phyloP scores from a whole-genome alignment of 2,329 filamentous ascomycete genomes.

The Stagonosporopsis tanaceti region DNA sequence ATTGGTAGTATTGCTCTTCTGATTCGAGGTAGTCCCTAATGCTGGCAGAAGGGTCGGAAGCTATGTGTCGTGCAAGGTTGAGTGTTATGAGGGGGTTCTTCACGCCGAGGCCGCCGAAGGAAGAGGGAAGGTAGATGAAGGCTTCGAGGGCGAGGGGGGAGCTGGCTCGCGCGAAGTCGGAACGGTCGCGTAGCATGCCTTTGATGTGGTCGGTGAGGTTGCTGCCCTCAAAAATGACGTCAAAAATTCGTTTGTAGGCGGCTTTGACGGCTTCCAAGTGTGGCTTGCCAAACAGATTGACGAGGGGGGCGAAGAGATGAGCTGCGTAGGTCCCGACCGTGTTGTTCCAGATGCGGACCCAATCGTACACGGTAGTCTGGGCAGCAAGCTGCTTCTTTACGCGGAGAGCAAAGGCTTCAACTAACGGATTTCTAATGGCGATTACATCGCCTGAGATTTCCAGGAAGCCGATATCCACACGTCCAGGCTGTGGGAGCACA shows the following conservation, averaged over 20 bases:
- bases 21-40: slow-evolving; percentile 24
- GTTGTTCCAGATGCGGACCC: slow-evolving; percentile 41
- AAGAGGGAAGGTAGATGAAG: slow-evolving; percentile 36
- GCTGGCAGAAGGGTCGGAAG: slow-evolving; percentile 7
- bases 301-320: slow-evolving; percentile 39
- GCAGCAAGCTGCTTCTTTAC: slow-evolving; percentile 33
- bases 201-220: slow-evolving; percentile 34
- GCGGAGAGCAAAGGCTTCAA: slow-evolving; percentile 26
- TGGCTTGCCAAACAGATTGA: slow-evolving; percentile 34
- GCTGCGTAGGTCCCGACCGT: slow-evolving; percentile 34
- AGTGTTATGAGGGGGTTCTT: slow-evolving; percentile 39
- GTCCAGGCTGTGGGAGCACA: not conserved
- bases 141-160: slow-evolving; percentile 31
- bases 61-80: slow-evolving; percentile 27
- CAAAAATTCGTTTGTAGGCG: slow-evolving; percentile 34
- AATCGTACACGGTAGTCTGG: slow-evolving; percentile 33
- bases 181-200: slow-evolving; percentile 22
- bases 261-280: slow-evolving; percentile 35
- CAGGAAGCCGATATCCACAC: slow-evolving; percentile 26
- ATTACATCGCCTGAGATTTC: not conserved
- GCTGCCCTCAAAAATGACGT: slow-evolving; percentile 30
- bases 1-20: slow-evolving; percentile 33
- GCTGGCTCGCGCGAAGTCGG: not conserved
- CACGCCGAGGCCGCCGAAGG: slow-evolving; percentile 41
- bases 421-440: slow-evolving; percentile 23